These are phyloP conservation scores for Herpetomonas samuelpessoai DNA, from an alignment of 208 protist species.

Conservation along the genomic window DNA sequence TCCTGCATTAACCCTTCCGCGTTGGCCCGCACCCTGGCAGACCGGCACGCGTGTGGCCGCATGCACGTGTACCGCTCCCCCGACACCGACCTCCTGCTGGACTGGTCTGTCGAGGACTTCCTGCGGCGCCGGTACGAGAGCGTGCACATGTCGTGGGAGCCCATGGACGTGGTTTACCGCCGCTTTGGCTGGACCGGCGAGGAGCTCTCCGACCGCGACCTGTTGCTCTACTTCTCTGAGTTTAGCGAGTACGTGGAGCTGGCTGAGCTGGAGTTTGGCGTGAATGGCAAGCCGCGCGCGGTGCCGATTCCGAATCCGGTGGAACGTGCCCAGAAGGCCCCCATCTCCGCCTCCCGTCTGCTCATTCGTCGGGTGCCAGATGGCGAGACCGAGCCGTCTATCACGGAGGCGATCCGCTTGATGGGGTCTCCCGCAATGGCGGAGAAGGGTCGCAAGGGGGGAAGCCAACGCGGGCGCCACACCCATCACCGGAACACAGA, in stretches of 20 bases:
- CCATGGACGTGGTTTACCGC: constrained; percentile 72
- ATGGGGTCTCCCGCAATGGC: constrained; percentile 71
- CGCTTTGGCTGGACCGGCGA: constrained; percentile 79
- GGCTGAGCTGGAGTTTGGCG: constrained; percentile 58
- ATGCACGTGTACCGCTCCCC: constrained; percentile 79
- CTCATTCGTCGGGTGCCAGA: constrained; percentile 63
- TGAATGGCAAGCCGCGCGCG: constrained; percentile 38
- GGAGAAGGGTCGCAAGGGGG: constrained; percentile 19
- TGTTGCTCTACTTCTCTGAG: constrained; percentile 77
- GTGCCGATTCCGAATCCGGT: constrained; percentile 66
- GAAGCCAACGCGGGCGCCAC: neutral
- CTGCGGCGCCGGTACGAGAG: constrained; percentile 89
- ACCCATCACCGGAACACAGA: constrained; percentile 30
- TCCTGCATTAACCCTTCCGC: constrained; percentile 56
- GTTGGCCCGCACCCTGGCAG: constrained; percentile 62
- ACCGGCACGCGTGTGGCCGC: constrained; percentile 44
- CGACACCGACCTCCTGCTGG: constrained; percentile 76
- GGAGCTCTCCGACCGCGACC: constrained; percentile 73
- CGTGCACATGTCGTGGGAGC: constrained; percentile 90
- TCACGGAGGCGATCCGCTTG: constrained; percentile 86
- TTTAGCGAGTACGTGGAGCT: constrained; percentile 81
- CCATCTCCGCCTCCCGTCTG: constrained; percentile 61
- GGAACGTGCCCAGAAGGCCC: constrained; percentile 31
- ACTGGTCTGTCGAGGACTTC: constrained; percentile 90
- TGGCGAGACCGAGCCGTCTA: constrained; percentile 73